These are phyloP conservation scores for Globisporangium carolinianum DNA, from an alignment of 352 stramenopile genomes.

Conservation along the genomic window DNA sequence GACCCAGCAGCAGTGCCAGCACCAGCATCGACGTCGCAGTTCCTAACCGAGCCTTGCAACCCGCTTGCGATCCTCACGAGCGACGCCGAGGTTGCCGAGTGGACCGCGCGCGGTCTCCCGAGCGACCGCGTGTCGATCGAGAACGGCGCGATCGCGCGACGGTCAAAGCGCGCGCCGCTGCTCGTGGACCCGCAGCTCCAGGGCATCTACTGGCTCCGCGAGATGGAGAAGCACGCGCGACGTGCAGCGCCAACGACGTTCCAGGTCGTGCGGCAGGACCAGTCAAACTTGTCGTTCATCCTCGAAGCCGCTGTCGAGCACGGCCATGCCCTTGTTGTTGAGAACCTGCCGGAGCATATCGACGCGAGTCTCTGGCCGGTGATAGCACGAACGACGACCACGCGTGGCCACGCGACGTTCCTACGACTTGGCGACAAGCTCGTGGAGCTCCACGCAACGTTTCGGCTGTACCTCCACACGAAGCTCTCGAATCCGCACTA, in stretches of 20 bases:
- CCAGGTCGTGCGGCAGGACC: constrained; percentile 78
- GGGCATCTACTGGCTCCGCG: constrained; percentile 83
- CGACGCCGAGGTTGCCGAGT: constrained; percentile 77
- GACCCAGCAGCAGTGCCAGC: background rate
- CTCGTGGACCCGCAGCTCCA: constrained; percentile 90
- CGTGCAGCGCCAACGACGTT: constrained; percentile 33
- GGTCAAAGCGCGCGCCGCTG: constrained; percentile 78
- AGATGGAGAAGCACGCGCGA: constrained; percentile 72
- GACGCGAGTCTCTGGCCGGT: constrained; percentile 84
- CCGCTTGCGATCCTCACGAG: constrained; percentile 68
- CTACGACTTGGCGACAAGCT: constrained; percentile 87
- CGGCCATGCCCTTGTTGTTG: constrained; percentile 75
- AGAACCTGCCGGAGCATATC: constrained; percentile 87
- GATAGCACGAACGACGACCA: constrained; percentile 67
- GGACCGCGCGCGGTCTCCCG: constrained; percentile 79
- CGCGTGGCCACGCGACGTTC: constrained; percentile 62
- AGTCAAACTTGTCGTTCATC: constrained; percentile 63
- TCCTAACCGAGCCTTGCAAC: constrained; percentile 34
- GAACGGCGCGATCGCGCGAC: constrained; percentile 85
- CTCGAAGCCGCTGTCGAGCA: constrained; percentile 79
- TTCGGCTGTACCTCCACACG: constrained; percentile 88
- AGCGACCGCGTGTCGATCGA: constrained; percentile 88
- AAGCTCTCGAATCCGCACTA: constrained; percentile 93
- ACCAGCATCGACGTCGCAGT: constrained; percentile 7
- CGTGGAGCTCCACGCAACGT: constrained; percentile 73